Conservation (phyloP, 2,329 filamentous ascomycete genomes). For the Lachnellula occidentalis region DNA sequence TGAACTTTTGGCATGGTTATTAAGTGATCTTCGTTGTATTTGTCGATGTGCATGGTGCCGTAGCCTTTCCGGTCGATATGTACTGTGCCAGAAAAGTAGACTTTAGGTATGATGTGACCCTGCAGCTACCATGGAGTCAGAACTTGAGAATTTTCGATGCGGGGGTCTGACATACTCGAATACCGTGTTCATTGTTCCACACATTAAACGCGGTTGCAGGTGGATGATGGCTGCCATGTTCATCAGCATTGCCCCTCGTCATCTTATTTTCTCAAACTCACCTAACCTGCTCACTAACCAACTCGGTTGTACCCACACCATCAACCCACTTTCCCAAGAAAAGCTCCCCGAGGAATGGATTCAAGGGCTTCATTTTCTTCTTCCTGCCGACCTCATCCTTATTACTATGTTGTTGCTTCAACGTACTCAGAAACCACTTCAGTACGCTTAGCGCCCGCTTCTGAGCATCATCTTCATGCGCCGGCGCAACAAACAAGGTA, state of each 20-base stretch:
- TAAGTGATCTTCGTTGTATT: slow-evolving; percentile 58
- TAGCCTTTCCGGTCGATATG: slow-evolving; percentile 92
- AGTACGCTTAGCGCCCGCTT: slow-evolving; percentile 82
- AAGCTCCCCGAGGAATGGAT: slow-evolving; percentile 90
- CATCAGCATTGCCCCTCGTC: background rate
- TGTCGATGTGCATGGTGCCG: slow-evolving; percentile 70
- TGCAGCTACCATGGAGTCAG: slow-evolving; percentile 41
- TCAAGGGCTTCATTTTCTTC: slow-evolving; percentile 94
- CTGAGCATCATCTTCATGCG: slow-evolving; percentile 69
- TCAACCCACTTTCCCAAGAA: slow-evolving; percentile 90
- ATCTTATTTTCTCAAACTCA: slow-evolving; percentile 24
- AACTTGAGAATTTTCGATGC: background rate
- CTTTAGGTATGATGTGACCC: slow-evolving; percentile 94
- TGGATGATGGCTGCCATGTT: slow-evolving; percentile 66
- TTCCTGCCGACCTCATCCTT: slow-evolving; percentile 61
- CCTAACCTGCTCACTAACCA: slow-evolving; percentile 91
- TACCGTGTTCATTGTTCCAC: slow-evolving; percentile 75
- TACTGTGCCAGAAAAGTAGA: slow-evolving; percentile 87
- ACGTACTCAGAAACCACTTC: slow-evolving; percentile 90
- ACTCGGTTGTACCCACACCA: slow-evolving; percentile 69
- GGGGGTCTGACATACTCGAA: slow-evolving; percentile 35
- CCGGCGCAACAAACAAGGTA: slow-evolving; percentile 72
- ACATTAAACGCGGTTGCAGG: slow-evolving; percentile 93
- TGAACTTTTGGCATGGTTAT: slow-evolving; percentile 88
- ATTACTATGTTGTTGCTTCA: slow-evolving; percentile 75